These are phyloP conservation scores for Thelonectria blattea DNA, from an alignment of 2,329 filamentous ascomycete genomes.

Conservation along the genomic window DNA sequence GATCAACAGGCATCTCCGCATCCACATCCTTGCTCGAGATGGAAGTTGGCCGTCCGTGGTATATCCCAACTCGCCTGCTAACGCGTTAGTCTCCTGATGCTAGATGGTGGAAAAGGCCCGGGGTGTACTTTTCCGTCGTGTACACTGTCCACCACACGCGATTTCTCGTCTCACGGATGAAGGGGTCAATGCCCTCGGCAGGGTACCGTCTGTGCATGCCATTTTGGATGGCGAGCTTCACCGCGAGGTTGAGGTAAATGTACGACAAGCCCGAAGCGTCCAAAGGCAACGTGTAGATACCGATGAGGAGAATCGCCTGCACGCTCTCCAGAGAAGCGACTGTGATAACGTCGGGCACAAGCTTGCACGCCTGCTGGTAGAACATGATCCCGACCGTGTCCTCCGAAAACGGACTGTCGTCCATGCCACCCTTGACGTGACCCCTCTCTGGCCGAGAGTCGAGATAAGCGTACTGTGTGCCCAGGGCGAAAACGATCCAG, in stretches of 20 bases:
- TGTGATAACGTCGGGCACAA: slow-evolving; percentile 63
- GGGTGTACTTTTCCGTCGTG: slow-evolving; percentile 58
- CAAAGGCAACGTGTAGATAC: slow-evolving; percentile 60
- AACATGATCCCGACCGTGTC: slow-evolving; percentile 62
- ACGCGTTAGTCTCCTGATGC: slow-evolving; percentile 22
- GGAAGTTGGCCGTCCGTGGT: slow-evolving; percentile 62
- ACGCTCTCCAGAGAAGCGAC: slow-evolving; percentile 63
- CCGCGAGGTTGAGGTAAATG: slow-evolving; percentile 60
- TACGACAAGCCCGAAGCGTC: slow-evolving; percentile 63
- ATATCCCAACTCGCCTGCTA: slow-evolving; percentile 58
- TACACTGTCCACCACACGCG: slow-evolving; percentile 65
- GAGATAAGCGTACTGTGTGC: slow-evolving; percentile 58
- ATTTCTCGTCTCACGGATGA: slow-evolving; percentile 58
- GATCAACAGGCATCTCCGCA: slow-evolving; percentile 56
- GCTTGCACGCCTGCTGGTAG: slow-evolving; percentile 60
- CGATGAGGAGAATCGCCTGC: slow-evolving; percentile 62
- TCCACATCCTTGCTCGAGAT: slow-evolving; percentile 60
- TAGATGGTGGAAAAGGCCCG: background rate
- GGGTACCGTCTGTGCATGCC: slow-evolving; percentile 63
- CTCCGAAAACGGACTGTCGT: slow-evolving; percentile 48
- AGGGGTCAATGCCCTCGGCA: slow-evolving; percentile 53
- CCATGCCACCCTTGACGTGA: slow-evolving; percentile 28
- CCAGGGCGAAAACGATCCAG: slow-evolving; percentile 55
- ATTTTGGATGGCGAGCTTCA: slow-evolving; percentile 65
- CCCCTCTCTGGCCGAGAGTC: slow-evolving; percentile 41